Base-by-base conservation (phyloP, 306 rosid species). In the Geum urbanum region DNA sequence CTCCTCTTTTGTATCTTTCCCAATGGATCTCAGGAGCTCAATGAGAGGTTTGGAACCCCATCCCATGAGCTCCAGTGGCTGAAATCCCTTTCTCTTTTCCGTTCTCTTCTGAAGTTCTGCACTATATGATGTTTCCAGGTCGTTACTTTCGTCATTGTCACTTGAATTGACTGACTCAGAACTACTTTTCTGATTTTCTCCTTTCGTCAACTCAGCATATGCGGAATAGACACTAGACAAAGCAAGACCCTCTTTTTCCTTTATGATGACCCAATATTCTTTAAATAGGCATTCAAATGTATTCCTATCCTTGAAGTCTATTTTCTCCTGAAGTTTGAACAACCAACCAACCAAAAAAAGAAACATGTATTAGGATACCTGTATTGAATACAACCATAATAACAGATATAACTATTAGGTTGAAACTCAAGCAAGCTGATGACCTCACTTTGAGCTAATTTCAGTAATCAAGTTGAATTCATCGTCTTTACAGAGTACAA, bases 191-290 rank as follows among this genome's bases (percentile, higher is more conserved):
- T 39, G 22, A 15, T 39, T 53, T 51, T 39, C 57, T 47, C 67
- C 66, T 76, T 71, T 80, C 74, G 71, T 70, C 54, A 63, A 22
- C 44, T 53, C 47, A 37, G 53, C 8, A 41, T 59, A 66, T 24
- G 80, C 82, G 6, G 63, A 59, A 57, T 39, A 43, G 39, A 85
- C 55, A 75, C 74, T 83, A 37, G 55, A 79, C 57, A 62, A 27
- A 7, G 74, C 80, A 63, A 86, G 66, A 45, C 88, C 84, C 84
- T 92, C 96, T 24, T 81, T 63, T 51, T 14, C 71, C 82, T 86
- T 86, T 35, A 89, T 51, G 50, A 85, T 79, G 8, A 83, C 92
- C 96, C 96, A 89, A 66, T 86, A 92, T 74, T 83, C 89, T 83
- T 88, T 89, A 83, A 92, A 90, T 8, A 89, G 80, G 72, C 84